Base-by-base conservation (phyloP, 768 basidiomycete species). In the Lactifluus volemus region DNA sequence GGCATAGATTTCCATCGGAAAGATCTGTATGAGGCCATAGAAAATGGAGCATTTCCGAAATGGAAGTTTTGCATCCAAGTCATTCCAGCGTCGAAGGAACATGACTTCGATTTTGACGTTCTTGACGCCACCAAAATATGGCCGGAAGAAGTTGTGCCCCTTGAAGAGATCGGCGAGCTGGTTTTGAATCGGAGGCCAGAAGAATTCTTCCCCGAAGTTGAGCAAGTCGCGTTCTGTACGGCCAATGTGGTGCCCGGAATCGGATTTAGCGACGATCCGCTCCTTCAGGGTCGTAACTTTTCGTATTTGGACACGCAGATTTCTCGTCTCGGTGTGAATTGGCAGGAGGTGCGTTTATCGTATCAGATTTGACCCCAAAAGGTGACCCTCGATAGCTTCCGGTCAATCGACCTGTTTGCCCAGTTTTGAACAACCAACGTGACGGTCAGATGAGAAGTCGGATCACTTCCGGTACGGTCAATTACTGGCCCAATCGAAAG, bases 211-310 rank as follows among this genome's bases (percentile, higher is more conserved):
- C 74, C 90, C 11, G 91, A 95, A 74, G 84, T 84, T 6, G 93
- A 96, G 73, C 92, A 93, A 72, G 86, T 86, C 55, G 92, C 92
- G 0, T 95, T 92, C 72, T 95, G 89, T 72, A 95, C 91, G 1
- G 68, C 74, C 25, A 75, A 77, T 39, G 66, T 76, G 32, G 84
- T 86, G 8, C 85, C 84, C 4, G 84, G 83, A 7, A 85, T 64
- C 11, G 65, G 56, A 21, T 85, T 87, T 68, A 85, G 83, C 66
- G 81, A 88, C 69, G 89, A 92, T 67, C 89, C 89, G 3, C 74
- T 92, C 30, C 76, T 92, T n/a, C 87, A 89, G 73, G 86, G 87
- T 4, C 79, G 93, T 44, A 92, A 91, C 73, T 92, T 93, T 73
- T 87, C 84, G 0, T 94, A 95, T 74, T 82, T 86, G 65, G 91